These are phyloP conservation scores for Piromyces sp. DNA, from an alignment of 192 early-diverging fungal species.

Conservation along the genomic window DNA sequence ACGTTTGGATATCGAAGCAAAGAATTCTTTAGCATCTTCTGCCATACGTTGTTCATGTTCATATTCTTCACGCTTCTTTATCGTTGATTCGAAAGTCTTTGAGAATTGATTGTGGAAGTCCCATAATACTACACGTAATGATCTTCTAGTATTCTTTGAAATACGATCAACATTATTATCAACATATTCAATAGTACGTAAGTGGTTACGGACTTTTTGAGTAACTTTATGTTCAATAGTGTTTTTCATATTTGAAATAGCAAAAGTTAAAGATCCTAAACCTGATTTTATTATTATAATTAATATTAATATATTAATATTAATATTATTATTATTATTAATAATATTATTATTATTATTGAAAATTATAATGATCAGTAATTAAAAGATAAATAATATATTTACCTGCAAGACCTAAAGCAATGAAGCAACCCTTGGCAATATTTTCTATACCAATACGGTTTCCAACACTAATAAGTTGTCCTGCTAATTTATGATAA, in stretches of 20 bases:
- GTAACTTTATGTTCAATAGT: slow-evolving; percentile 19
- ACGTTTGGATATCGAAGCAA: background rate
- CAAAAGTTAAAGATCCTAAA: slow-evolving; percentile 28
- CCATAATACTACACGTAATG: slow-evolving; percentile 23
- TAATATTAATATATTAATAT: background rate
- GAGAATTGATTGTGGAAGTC: slow-evolving; percentile 35
- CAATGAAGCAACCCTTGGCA: slow-evolving; percentile 20
- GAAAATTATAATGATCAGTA: too few species aligned
- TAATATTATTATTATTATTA: too few species aligned
- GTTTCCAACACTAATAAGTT: slow-evolving; percentile 2
- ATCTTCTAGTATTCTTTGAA: slow-evolving; percentile 11
- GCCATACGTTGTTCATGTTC: background rate
- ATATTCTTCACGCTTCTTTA: slow-evolving; percentile 5
- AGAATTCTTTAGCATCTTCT: background rate
- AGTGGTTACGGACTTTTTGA: slow-evolving; percentile 19
- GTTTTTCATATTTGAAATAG: slow-evolving; percentile 26
- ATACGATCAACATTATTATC: slow-evolving; percentile 16
- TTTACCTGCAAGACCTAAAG: slow-evolving; percentile 28
- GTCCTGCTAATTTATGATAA: slow-evolving; percentile 15
- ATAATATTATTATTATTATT: background rate
- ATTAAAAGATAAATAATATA: too few species aligned
- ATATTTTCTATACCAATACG: slow-evolving; percentile 3
- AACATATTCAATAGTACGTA: slow-evolving; percentile 15
- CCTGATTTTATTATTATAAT: slow-evolving; percentile 8
- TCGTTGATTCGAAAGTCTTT: slow-evolving; percentile 13